Evolutionary conservation across 176 grass and related monocot species (phyloP).

Genomic region (Hordeum marinum): DNA sequence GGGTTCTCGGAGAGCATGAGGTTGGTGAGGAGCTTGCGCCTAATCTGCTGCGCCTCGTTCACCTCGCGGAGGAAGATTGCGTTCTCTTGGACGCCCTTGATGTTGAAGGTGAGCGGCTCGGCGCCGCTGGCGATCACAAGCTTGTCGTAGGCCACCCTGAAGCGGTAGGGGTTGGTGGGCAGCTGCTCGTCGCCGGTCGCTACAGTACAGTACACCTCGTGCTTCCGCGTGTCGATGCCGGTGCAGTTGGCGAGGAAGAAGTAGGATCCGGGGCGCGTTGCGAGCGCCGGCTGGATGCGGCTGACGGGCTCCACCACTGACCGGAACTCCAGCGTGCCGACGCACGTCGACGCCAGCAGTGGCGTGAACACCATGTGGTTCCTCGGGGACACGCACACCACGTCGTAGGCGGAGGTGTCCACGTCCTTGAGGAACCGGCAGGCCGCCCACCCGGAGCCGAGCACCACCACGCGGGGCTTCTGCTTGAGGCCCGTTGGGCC

Average conservation of each 20-base stretch:
- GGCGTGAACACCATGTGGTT: constrained; percentile 99
- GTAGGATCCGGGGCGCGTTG: constrained; percentile 55
- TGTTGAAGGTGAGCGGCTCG: constrained; percentile 79
- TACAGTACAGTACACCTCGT: constrained; percentile 69
- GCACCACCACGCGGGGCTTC: constrained; percentile 80
- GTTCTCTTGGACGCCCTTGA: constrained; percentile 80
- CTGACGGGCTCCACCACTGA: constrained; percentile 86
- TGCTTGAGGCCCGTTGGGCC: constrained; percentile 47
- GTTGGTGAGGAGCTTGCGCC: constrained; percentile 77
- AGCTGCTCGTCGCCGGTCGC: constrained; percentile 28
- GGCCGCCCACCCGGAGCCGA: constrained; percentile 84
- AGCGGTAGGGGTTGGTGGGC: constrained; percentile 45
- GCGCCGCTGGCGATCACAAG: constrained; percentile 86
- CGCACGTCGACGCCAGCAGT: constrained; percentile 88
- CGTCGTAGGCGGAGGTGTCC: constrained; percentile 67
- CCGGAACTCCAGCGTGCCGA: constrained; percentile 86
- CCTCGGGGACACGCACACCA: constrained; percentile 87
- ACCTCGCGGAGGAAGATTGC: constrained; percentile 93
- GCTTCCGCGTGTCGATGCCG: constrained; percentile 52
- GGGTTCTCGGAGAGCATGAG: constrained; percentile 95
- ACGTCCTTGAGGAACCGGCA: constrained; percentile 88
- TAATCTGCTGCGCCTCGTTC: constrained; percentile 86
- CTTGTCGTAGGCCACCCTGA: constrained; percentile 93
- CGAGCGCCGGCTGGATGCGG: constrained; percentile 77
- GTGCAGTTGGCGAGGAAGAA: constrained; percentile 75